Evolutionary conservation across 176 grass and related monocot genomes (phyloP).

Genomic region (Cocos nucifera): DNA sequence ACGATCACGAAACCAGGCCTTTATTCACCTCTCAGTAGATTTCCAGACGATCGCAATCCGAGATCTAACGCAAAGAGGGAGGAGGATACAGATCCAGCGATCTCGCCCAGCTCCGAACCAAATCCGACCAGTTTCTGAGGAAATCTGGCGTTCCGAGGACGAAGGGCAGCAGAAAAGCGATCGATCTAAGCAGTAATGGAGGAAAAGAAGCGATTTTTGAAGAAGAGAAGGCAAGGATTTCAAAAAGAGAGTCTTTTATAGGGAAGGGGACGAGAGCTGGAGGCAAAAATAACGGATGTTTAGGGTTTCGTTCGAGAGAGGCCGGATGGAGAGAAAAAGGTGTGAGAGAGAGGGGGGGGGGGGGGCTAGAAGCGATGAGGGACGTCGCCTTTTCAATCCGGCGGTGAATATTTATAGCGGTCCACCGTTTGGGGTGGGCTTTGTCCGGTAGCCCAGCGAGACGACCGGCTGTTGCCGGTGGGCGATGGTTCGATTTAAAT

Average conservation of each 20-base stretch:
- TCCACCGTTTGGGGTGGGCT: background rate
- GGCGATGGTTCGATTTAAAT: background rate
- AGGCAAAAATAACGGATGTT: background rate
- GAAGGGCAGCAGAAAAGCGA: background rate
- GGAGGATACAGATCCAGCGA: background rate
- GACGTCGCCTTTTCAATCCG: background rate
- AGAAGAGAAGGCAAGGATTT: constrained; percentile 12
- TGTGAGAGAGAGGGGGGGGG: background rate
- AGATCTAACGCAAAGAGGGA: too few species aligned
- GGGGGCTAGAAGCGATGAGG: background rate
- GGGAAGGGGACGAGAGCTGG: constrained; percentile 26
- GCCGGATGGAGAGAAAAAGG: background rate
- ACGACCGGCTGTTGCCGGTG: constrained; percentile 25
- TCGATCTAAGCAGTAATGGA: background rate
- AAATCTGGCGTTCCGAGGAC: background rate
- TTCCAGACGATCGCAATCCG: too few species aligned
- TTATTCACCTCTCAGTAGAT: too few species aligned
- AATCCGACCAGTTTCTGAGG: background rate
- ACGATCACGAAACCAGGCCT: too few species aligned
- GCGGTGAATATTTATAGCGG: constrained; percentile 11
- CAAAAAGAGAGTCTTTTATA: constrained; percentile 60
- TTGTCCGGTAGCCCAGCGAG: background rate
- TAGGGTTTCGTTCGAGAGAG: constrained; percentile 20
- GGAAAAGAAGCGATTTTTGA: background rate
- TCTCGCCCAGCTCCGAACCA: background rate